phyloP scores from a whole-genome alignment of 768 basidiomycete genomes.

The Mycena maculata region DNA sequence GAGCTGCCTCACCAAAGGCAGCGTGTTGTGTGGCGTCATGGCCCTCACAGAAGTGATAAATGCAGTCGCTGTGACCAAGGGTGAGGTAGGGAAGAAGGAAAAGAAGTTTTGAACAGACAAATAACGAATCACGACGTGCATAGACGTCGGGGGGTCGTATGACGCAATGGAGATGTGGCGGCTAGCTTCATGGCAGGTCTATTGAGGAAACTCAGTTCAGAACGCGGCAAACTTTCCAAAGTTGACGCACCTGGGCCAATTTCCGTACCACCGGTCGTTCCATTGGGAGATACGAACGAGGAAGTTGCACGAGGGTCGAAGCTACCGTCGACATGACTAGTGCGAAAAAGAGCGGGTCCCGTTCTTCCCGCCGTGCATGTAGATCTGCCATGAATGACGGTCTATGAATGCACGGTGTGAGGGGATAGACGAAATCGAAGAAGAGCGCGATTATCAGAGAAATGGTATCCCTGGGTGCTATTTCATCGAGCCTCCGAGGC shows the following conservation, averaged over 20 bases:
- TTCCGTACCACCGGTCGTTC: conserved; percentile 86
- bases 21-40: conserved; percentile 90
- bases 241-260: conserved; percentile 65
- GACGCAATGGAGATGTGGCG: conserved; percentile 82
- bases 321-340: conserved; percentile 91
- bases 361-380: conserved; percentile 81
- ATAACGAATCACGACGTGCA: conserved; percentile 89
- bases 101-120: conserved; percentile 65
- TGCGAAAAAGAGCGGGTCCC: conserved; percentile 90
- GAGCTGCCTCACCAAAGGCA: conserved; percentile 87
- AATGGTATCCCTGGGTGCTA: conserved; percentile 85
- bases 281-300: conserved; percentile 89
- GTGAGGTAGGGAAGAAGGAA: conserved; percentile 19
- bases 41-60: conserved; percentile 91
- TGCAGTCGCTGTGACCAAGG: conserved; percentile 68
- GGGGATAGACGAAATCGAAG: conserved; percentile 93
- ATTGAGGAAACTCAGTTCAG: conserved; percentile 24
- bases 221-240: background rate
- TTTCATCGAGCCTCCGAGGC: conserved; percentile 82
- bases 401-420: conserved; percentile 92
- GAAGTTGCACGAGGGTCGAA: conserved; percentile 89
- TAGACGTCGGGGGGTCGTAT: conserved; percentile 86
- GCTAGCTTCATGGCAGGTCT: conserved; percentile 86
- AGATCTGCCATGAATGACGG: conserved; percentile 94
- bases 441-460: conserved; percentile 87